Percentiles rank a stretch among this genome's conserved stretches.
These are phyloP conservation scores for Hortiboletus flavorubellus DNA, from an alignment of 768 basidiomycete genomes.

Conservation along the genomic window DNA sequence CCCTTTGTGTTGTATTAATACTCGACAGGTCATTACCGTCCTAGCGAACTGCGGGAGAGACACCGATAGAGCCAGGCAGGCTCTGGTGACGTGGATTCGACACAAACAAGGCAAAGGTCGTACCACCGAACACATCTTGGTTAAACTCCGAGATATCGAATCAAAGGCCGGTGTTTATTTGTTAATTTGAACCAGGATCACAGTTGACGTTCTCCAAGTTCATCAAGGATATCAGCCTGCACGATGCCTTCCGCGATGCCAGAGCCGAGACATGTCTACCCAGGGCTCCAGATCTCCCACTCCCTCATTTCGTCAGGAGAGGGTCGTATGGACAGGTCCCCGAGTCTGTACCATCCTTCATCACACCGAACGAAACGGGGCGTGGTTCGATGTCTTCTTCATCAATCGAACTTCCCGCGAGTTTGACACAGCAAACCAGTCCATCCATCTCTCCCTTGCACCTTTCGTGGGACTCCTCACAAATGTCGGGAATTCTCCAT, in stretches of 20 bases:
- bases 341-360: not conserved
- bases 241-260: constrained; percentile 33
- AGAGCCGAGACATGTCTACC: constrained; percentile 30
- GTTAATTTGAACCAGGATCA: not conserved
- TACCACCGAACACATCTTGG: constrained; percentile 29
- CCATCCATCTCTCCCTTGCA: not conserved
- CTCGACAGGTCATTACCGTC: constrained; percentile 29
- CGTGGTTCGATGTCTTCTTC: not conserved
- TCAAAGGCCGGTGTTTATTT: constrained; percentile 21
- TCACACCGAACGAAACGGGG: not conserved
- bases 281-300: constrained; percentile 24
- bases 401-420: not conserved
- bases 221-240: constrained; percentile 27
- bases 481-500: not conserved
- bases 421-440: not conserved
- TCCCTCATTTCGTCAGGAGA: constrained; percentile 10
- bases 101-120: constrained; percentile 30
- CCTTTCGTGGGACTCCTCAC: constrained; percentile 4
- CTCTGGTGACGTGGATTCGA: constrained; percentile 29
- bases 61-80: constrained; percentile 24
- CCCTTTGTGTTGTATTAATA: not conserved
- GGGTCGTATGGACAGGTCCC: not conserved
- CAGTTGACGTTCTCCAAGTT: constrained; percentile 19
- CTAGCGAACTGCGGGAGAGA: constrained; percentile 34
- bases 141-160: constrained; percentile 27